Evolutionary conservation across 2,329 filamentous ascomycete species (phyloP).

Genomic region (Dactylellina leptospora): DNA sequence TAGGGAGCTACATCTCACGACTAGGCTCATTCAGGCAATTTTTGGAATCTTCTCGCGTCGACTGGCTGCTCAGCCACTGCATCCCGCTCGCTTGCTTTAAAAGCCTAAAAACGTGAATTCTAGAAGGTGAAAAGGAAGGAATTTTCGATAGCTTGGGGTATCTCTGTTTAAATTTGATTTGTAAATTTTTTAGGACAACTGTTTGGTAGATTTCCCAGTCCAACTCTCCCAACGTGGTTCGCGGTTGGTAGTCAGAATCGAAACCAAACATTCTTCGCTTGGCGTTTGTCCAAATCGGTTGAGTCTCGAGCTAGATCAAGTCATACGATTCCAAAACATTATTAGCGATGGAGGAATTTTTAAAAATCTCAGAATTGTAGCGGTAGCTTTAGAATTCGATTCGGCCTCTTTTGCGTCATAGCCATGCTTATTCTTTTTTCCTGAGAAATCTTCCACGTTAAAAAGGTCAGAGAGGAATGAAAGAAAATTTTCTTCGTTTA

Average conservation of each 20-base stretch:
- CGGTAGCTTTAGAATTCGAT: not conserved
- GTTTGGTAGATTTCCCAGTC: too few relatives aligned
- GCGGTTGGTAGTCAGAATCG: too few relatives aligned
- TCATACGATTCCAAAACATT: conserved; percentile 27
- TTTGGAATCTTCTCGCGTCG: conserved; percentile 34
- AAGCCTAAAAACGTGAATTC: conserved; percentile 15
- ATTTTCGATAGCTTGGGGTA: not conserved
- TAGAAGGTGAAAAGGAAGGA: conserved; percentile 17
- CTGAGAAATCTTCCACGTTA: conserved; percentile 1
- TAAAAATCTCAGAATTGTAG: too few relatives aligned
- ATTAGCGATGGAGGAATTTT: too few relatives aligned
- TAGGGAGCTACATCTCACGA: not conserved
- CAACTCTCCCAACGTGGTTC: too few relatives aligned
- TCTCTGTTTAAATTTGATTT: too few relatives aligned
- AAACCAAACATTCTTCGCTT: not conserved
- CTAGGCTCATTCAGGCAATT: conserved; percentile 31
- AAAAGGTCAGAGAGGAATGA: conserved; percentile 18
- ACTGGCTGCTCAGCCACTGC: conserved; percentile 37
- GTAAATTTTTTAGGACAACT: too few relatives aligned
- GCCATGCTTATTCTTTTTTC: conserved; percentile 20
- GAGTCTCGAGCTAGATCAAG: too few relatives aligned
- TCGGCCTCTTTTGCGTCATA: conserved; percentile 23
- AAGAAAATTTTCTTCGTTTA: conserved; percentile 35
- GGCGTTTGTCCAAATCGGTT: not conserved
- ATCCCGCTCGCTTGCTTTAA: conserved; percentile 9